phyloP scores from a whole-genome alignment of 139 green algal species.

The Deuterostichococcus epilithicus region DNA sequence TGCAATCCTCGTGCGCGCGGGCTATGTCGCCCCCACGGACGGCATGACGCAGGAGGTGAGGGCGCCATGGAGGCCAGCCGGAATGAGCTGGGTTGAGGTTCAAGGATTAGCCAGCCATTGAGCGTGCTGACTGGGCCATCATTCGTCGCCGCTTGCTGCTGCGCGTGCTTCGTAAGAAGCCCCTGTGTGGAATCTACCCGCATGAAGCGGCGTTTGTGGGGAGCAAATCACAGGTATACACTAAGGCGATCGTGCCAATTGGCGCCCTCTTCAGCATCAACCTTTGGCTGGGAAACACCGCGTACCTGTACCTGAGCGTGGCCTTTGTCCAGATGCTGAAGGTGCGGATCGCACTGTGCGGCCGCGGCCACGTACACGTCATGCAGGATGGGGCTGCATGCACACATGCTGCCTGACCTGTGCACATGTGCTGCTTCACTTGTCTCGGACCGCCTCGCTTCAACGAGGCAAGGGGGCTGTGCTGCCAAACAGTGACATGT shows the following conservation, averaged over 20 bases:
- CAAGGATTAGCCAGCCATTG: no score
- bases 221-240: conserved; percentile 24
- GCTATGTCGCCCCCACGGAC: neutral
- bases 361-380: conserved; percentile 4
- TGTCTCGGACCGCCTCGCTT: neutral
- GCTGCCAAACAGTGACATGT: neutral
- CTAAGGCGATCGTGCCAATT: conserved; percentile 74
- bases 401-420: conserved; percentile 18
- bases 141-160: no score
- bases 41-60: neutral
- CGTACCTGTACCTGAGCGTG: conserved; percentile 96
- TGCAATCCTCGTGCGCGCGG: neutral
- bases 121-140: no score
- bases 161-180: neutral
- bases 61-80: no score
- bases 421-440: neutral
- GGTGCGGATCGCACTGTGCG: conserved; percentile 57
- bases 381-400: neutral
- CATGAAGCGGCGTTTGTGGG: neutral
- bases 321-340: conserved; percentile 99
- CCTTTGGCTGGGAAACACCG: conserved; percentile 93
- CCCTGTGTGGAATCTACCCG: neutral
- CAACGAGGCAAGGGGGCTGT: neutral
- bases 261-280: conserved; percentile 85
- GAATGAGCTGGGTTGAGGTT: no score